phyloP scores from a whole-genome alignment of 306 rosid genomes.

The Prunus padus region DNA sequence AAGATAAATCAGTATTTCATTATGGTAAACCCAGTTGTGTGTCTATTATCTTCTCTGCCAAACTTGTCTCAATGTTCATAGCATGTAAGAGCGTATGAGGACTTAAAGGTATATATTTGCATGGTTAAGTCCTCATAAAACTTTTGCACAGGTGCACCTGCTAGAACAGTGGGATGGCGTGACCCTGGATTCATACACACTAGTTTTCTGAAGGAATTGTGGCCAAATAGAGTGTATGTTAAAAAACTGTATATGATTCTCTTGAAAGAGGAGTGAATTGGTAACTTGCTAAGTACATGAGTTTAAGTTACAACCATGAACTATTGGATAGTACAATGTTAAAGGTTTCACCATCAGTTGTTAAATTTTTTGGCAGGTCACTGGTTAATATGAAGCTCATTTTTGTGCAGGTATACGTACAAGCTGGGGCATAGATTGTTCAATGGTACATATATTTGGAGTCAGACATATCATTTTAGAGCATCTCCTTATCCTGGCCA shows the following conservation, averaged over 20 bases:
- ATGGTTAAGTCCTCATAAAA: background rate
- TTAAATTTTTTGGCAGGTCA: background rate
- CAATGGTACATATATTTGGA: constrained; percentile 60
- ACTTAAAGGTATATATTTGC: background rate
- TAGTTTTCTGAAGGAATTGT: constrained; percentile 78
- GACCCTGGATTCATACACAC: constrained; percentile 88
- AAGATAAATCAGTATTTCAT: background rate
- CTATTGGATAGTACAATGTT: background rate
- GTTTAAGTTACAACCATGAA: background rate
- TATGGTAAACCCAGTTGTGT: background rate
- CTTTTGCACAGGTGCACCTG: constrained; percentile 67
- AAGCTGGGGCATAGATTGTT: constrained; percentile 63
- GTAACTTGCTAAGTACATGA: background rate
- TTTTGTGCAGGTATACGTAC: constrained; percentile 57
- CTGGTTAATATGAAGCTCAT: background rate
- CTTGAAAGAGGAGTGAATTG: background rate
- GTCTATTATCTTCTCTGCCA: background rate
- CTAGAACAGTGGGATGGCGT: constrained; percentile 92
- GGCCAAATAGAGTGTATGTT: constrained; percentile 73
- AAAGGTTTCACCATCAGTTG: background rate
- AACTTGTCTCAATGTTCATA: background rate
- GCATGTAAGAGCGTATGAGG: background rate
- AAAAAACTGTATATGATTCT: background rate
- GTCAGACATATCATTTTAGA: constrained; percentile 60
- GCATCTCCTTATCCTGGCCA: constrained; percentile 86